These are phyloP conservation scores for Suillus subaureus DNA, from an alignment of 768 basidiomycete genomes.

Conservation along the genomic window DNA sequence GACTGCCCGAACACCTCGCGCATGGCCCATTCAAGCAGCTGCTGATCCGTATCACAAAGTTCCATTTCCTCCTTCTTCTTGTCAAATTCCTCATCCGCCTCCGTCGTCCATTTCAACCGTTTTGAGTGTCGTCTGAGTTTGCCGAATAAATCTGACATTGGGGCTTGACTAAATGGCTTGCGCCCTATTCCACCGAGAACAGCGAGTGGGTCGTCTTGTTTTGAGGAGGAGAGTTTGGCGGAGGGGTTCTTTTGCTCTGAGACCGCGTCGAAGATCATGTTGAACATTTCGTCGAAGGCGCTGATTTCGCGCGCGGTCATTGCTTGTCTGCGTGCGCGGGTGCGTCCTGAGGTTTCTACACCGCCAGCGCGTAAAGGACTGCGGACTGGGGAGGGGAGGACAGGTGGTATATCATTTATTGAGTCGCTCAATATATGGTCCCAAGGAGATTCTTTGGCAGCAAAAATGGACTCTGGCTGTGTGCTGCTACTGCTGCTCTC, in stretches of 20 bases:
- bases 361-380: constrained; percentile 17
- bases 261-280: constrained; percentile 64
- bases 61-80: constrained; percentile 75
- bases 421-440: constrained; percentile 53
- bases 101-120: constrained; percentile 51
- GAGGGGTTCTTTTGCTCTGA: constrained; percentile 33
- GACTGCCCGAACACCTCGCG: constrained; percentile 69
- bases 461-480: constrained; percentile 35
- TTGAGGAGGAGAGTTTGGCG: constrained; percentile 11
- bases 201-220: not conserved
- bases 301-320: constrained; percentile 70
- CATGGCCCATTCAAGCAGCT: constrained; percentile 75
- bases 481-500: constrained; percentile 2
- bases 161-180: constrained; percentile 18
- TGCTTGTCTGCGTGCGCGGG: constrained; percentile 45
- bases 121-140: constrained; percentile 56
- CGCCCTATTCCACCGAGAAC: constrained; percentile 14
- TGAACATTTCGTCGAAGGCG: constrained; percentile 75
- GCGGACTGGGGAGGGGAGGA: constrained; percentile 22
- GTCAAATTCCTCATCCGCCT: constrained; percentile 59
- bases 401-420: constrained; percentile 36
- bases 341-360: not conserved
- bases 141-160: constrained; percentile 53
- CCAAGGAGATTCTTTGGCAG: constrained; percentile 44
- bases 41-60: constrained; percentile 63